A percentile compares a stretch with the other conserved stretches of the same genome.
phyloP scores from a whole-genome alignment of 805 yeast species.

The Ogataea saltuana region DNA sequence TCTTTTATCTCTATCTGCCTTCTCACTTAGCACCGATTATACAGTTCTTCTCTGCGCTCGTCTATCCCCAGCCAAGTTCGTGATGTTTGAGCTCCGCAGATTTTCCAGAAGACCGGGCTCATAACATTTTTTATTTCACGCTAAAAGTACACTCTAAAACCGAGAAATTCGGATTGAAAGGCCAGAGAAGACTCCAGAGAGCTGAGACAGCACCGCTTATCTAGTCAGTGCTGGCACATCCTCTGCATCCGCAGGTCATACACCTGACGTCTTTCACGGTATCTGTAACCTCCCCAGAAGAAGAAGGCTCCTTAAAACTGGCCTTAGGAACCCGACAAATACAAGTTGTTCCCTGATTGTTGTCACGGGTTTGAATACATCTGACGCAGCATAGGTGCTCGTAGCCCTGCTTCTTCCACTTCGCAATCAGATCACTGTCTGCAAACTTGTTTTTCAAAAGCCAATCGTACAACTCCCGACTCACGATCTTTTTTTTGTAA shows the following conservation, averaged over 20 bases:
- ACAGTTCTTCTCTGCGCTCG: background rate
- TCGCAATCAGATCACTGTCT: slow-evolving; percentile 74
- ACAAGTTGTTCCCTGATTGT: slow-evolving; percentile 68
- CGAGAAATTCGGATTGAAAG: too few species aligned
- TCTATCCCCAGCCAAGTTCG: too few species aligned
- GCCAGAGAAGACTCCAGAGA: background rate
- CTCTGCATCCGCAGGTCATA: slow-evolving; percentile 81
- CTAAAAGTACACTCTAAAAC: background rate
- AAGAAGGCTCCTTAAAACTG: slow-evolving; percentile 34
- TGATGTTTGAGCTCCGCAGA: too few species aligned
- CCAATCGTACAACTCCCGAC: slow-evolving; percentile 71
- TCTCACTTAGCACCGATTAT: background rate
- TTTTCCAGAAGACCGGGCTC: slow-evolving; percentile 3
- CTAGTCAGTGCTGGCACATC: slow-evolving; percentile 77
- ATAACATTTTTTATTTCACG: background rate
- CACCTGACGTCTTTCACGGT: slow-evolving; percentile 49
- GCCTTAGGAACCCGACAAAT: slow-evolving; percentile 82
- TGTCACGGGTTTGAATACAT: slow-evolving; percentile 68
- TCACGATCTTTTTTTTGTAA: slow-evolving; percentile 68
- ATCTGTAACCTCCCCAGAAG: slow-evolving; percentile 27
- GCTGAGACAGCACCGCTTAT: background rate
- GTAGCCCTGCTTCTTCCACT: slow-evolving; percentile 64
- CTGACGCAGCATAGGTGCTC: slow-evolving; percentile 81
- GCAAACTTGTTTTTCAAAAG: slow-evolving; percentile 63
- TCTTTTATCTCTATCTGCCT: background rate